Evolutionary conservation across 805 yeast genomes (phyloP), one percentile per base, ranked within the genome.

Genomic region (Saccharomycopsis fermentans): DNA sequence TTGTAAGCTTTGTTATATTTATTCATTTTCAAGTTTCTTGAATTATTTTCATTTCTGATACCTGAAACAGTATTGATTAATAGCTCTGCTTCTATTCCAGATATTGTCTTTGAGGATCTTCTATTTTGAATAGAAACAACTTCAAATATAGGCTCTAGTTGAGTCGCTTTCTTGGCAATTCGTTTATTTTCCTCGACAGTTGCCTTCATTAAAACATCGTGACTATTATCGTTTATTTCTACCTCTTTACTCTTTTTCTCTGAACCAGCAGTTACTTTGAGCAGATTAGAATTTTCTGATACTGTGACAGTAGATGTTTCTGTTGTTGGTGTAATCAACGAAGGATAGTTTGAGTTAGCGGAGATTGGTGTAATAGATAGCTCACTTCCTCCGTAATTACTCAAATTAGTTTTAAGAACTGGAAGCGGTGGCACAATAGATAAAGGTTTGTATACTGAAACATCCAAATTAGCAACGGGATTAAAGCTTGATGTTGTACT

Each of bases 111-210:
- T 11, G 59, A 56, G n/a, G 50, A 47, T 59, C 58, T 59, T 17
- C 59, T 52, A 26, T 59, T 60, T 40, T 37, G 39, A 14, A 59
- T 52, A 2, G 62, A 59, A 16, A 54, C 47, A 32, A 59, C 62
- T 36, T 59, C 62, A 35, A 57, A 34, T 26, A 59, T 59, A 12
- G 62, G 62, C 24, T 59, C 62, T 36, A 59, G 54, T 21, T 53
- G 37, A 4, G 32, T 24, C 14, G 27, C 16, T 43, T 55, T 19
- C 36, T 55, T 48, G 2, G n/a, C 29, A 3, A 4, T 37, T 32
- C 14, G 21, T 12, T 8, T 32, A n/a, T 36, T 32, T 27, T 51
- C 40, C 27, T 51, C 54, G 21, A 34, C 19, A 19, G 50, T 43
- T 19, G 43, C 43, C 16, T 27, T n/a, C 21, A 37, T 43, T 39